Evolutionary conservation across 2,329 filamentous ascomycete species (phyloP), one percentile per base, ranked within the genome.

Genomic region (Colletotrichum agaves): DNA sequence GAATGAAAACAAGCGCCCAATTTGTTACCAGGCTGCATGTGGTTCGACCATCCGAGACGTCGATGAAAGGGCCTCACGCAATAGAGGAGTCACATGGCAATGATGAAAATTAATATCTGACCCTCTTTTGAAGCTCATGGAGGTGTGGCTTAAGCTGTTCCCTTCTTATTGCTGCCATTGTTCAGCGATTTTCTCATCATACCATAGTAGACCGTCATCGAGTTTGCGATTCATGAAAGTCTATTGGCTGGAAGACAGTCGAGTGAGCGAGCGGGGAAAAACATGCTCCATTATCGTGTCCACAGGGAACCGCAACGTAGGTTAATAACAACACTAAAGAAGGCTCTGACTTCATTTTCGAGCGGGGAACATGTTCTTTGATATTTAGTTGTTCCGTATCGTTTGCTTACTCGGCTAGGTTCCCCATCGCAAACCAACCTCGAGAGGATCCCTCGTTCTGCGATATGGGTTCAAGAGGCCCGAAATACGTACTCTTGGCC

Each of bases 51-150:
- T 47, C 61, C 33, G 52, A 44, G 21, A 23, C 53, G 39, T n/a
- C 21, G 39, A 31, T 5, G 53, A 19, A 41, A 17, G 50, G 50
- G 33, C 50, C 50, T 39, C 33, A 50, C 15, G 44, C 21, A n/a
- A 15, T 13, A 50, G 56, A 35, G 10, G 23, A 47, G 59, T 61
- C 55, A 60, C 56, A 61, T 61, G 56, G 39, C n/a, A 44, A 46
- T 37, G 0, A 37, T 27, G 1, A 8, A 37, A 7, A 37, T 19
- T 44, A 1, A 11, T 15, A 19, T 19, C 5, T n/a, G 21, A 5
- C 7, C 33, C 37, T 43, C 23, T 31, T 31, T 33, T 11, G 37
- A 5, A 44, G 27, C 17, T 10, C 4, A 5, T 27, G 39, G 35
- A 27, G 46, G 44, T 46, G 17, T 39, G n/a, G n/a, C n/a, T n/a